Evolutionary conservation across 2,329 filamentous ascomycete species (phyloP).

Genomic region (Gaeumannomyces sp.): DNA sequence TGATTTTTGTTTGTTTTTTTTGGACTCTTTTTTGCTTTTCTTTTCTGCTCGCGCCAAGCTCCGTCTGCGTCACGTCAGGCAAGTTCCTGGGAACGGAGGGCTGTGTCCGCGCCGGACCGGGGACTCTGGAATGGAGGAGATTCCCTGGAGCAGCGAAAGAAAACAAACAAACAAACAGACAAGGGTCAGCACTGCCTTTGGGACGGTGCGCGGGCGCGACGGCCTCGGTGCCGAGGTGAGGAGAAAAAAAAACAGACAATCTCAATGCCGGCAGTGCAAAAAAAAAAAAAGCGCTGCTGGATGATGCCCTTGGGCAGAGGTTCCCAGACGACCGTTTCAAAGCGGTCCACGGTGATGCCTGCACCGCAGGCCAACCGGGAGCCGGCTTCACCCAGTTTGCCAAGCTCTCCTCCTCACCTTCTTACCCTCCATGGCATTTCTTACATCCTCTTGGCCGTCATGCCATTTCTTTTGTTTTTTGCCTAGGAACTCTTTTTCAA

Average conservation of each 20-base stretch:
- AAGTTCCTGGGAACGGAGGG: not conserved
- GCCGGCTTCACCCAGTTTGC: no score
- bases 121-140: not conserved
- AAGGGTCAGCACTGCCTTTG: not conserved
- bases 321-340: not conserved
- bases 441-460: no score
- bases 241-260: not conserved
- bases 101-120: not conserved
- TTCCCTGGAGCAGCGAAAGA: not conserved
- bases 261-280: not conserved
- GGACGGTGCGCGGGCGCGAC: no score
- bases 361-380: no score
- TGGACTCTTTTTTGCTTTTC: not conserved
- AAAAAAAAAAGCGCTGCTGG: not conserved
- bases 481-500: not conserved
- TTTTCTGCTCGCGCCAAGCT: not conserved
- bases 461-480: not conserved
- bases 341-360: not conserved
- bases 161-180: not conserved
- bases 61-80: not conserved
- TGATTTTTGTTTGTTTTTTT: not conserved
- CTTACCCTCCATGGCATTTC: not conserved
- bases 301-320: not conserved
- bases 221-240: not conserved
- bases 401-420: not conserved